Evolutionary conservation across 805 yeast species (phyloP).

Genomic region (Metschnikowia cerradonensis): DNA sequence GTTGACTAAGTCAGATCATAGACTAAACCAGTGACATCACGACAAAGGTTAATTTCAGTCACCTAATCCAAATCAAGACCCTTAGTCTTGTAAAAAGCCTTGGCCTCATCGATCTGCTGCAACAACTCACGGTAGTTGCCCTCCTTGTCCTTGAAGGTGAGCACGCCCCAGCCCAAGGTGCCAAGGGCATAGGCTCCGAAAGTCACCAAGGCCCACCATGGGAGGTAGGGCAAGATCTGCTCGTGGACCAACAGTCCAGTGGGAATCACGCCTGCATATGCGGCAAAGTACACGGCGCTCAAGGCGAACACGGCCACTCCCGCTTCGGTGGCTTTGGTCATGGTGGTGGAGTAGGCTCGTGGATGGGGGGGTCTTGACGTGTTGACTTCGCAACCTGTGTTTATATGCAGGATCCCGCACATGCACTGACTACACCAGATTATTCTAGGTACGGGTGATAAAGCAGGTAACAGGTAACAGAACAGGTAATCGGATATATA

Average conservation of each 20-base stretch:
- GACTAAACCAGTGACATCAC: too few relatives aligned
- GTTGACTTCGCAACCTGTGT: slow-evolving; percentile 4
- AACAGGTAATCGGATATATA: too few relatives aligned
- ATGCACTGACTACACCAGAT: background rate
- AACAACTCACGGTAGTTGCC: slow-evolving; percentile 61
- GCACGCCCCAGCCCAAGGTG: slow-evolving; percentile 64
- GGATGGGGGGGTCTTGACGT: slow-evolving; percentile 4
- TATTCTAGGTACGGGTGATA: too few relatives aligned
- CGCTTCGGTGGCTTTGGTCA: slow-evolving; percentile 70
- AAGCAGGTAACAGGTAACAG: too few relatives aligned
- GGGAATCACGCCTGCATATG: slow-evolving; percentile 52
- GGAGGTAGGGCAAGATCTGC: slow-evolving; percentile 61
- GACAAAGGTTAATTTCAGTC: too few relatives aligned
- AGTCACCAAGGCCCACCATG: slow-evolving; percentile 65
- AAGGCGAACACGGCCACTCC: slow-evolving; percentile 41
- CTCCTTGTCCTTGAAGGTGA: slow-evolving; percentile 67
- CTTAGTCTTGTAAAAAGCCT: slow-evolving; percentile 49
- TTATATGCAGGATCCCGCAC: background rate
- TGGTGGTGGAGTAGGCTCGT: slow-evolving; percentile 17
- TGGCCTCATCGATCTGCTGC: slow-evolving; percentile 58
- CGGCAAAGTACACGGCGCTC: slow-evolving; percentile 51
- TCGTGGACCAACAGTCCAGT: slow-evolving; percentile 42
- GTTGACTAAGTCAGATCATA: too few relatives aligned
- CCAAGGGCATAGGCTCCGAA: slow-evolving; percentile 69
- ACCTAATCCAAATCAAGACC: slow-evolving; percentile 44